Conservation (phyloP, 805 yeast species). For the Yarrowia porcina region DNA sequence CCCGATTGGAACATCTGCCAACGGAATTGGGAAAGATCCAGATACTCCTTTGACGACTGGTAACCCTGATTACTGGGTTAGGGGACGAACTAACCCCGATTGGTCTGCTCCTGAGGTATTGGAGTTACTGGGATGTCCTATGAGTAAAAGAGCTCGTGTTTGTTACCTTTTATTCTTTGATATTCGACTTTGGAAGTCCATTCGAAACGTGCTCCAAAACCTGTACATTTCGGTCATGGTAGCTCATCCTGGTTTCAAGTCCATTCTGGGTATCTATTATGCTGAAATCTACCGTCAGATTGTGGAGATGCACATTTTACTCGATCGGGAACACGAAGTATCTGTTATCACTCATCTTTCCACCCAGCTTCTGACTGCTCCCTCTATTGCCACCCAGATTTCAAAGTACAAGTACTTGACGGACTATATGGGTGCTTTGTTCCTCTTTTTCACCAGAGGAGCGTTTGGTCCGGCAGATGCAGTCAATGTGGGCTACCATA, state of each 20-base stretch:
- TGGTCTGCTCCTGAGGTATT: constrained; percentile 9
- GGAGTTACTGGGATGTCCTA: constrained; percentile 23
- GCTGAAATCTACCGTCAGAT: constrained; percentile 77
- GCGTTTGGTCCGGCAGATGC: constrained; percentile 24
- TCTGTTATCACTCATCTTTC: constrained; percentile 71
- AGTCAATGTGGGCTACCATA: constrained; percentile 17
- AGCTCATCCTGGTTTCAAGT: constrained; percentile 54
- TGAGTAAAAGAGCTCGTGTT: constrained; percentile 41
- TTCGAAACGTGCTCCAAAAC: constrained; percentile 58
- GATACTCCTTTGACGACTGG: constrained; percentile 17
- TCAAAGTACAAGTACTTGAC: constrained; percentile 62
- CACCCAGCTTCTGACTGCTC: constrained; percentile 86
- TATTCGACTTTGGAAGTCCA: constrained; percentile 63
- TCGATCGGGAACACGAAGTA: constrained; percentile 86
- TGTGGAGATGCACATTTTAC: constrained; percentile 62
- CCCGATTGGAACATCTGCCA: neutral
- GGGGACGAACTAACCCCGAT: neutral
- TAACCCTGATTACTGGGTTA: constrained; percentile 21
- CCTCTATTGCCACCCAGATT: constrained; percentile 66
- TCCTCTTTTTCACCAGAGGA: constrained; percentile 47
- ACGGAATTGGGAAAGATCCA: constrained; percentile 1
- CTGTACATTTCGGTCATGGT: constrained; percentile 63
- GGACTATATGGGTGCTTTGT: constrained; percentile 58
- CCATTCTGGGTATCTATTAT: constrained; percentile 69
- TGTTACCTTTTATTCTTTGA: constrained; percentile 65